Conservation (phyloP, 306 rosid genomes). For the Ammopiptanthus mongolicus region DNA sequence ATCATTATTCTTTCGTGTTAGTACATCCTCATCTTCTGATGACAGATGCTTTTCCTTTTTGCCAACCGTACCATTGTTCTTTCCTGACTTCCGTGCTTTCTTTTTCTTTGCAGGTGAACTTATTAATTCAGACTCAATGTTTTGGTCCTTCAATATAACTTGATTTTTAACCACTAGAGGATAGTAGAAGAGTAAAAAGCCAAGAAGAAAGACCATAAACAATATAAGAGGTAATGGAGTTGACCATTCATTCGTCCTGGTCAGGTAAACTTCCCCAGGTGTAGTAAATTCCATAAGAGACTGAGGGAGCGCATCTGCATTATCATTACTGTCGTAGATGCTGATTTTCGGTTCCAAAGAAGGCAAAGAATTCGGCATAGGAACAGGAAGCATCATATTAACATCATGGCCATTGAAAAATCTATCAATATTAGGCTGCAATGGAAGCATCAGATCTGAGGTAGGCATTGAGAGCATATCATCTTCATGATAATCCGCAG, state of each 20-base stretch:
- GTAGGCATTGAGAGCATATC: slow-evolving; percentile 27
- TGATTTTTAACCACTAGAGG: slow-evolving; percentile 15
- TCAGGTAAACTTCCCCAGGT: slow-evolving; percentile 20
- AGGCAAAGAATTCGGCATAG: slow-evolving; percentile 7
- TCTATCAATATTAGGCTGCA: slow-evolving; percentile 7
- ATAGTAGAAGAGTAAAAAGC: slow-evolving; percentile 16
- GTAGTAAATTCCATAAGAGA: slow-evolving; percentile 19
- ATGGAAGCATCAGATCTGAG: slow-evolving; percentile 33
- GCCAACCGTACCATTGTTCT: slow-evolving; percentile 20
- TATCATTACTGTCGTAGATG: slow-evolving; percentile 19
- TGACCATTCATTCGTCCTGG: slow-evolving; percentile 21
- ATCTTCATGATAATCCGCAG: slow-evolving; percentile 15
- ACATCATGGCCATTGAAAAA: slow-evolving; percentile 12
- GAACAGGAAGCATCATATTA: slow-evolving; percentile 19
- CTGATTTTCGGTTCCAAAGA: slow-evolving; percentile 3
- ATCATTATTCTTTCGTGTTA: slow-evolving; percentile 7
- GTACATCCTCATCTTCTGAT: slow-evolving; percentile 29
- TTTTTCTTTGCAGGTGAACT: slow-evolving; percentile 44
- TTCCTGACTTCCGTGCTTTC: slow-evolving; percentile 40
- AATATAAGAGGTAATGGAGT: slow-evolving; percentile 15
- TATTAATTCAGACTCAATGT: slow-evolving; percentile 30
- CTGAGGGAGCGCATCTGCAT: slow-evolving; percentile 9
- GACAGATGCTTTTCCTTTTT: slow-evolving; percentile 27
- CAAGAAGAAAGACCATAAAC: slow-evolving; percentile 23
- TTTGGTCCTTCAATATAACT: slow-evolving; percentile 17